Base-by-base conservation (phyloP, 108 stramenopile genomes). In the Cyclotella choctawhatcheeana region DNA sequence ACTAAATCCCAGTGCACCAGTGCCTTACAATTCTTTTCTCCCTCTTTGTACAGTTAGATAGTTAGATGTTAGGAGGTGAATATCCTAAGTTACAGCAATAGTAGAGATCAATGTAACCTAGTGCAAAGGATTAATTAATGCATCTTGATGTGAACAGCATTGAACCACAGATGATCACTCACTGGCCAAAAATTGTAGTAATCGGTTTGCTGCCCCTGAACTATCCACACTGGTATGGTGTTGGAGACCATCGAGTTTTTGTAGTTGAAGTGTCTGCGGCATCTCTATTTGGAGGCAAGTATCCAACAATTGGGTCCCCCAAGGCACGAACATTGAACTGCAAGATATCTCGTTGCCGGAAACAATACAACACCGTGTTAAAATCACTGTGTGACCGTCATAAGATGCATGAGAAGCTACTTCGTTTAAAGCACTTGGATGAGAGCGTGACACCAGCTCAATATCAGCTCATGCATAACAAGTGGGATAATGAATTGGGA, bases 241-340 rank as follows among this genome's bases (percentile, higher is more conserved):
- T 67, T 26, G 74, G 74, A n/a, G 74, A 76, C 30, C 74, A 67
- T 34, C 66, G 34, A 0, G 32, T 67, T 2, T 31, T 66, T n/a
- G 8, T 76, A 13, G 10, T 51, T 18, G 66, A 76, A 6, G 40
- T 67, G 2, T 20, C 20, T 10, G 58, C 74, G 0, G 44, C 24
- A 35, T 26, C 74, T 0, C 18, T 76, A 4, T 40, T 76, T 20
- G 74, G 74, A 0, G 26, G 32, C 0, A 13, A 30, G 0, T 59
- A 58, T 22, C 65, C 74, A 7, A 24, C 18, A 1, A 33, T 67
- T 25, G 32, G 32, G 3, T 21, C 52, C 16, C 18, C 43, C 8
- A 17, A 14, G 0, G 37, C 33, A 16, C 4, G 74, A 17, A 24
- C 25, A 0, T 55, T 75, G 44, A 60, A 40, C 0, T 60, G 47